Base-by-base conservation (phyloP, 2,329 filamentous ascomycete species). In the Grosmannia huntii region DNA sequence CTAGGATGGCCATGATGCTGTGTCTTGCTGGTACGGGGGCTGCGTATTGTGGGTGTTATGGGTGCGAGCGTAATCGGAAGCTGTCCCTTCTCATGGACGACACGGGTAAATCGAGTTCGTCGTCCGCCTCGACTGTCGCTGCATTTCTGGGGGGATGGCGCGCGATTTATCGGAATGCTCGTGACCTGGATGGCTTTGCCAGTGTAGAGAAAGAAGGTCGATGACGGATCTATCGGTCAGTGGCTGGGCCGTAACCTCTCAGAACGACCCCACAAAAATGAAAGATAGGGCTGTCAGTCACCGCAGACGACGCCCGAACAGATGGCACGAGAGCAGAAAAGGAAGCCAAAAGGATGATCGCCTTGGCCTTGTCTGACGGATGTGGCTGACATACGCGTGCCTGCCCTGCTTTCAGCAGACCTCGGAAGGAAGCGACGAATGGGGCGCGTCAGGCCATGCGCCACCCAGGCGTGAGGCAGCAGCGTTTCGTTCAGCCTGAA, bases 1-100 rank as follows among this genome's bases (percentile, higher is more conserved):
- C 72, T 70, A 75, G 73, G 57, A 57, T 57, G 48, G 58, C 38
- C 55, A 38, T 60, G 31, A 16, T n/a, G 51, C 23, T 46, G 21
- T 46, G 41, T 9, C 16, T 44, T 41, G 38, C 31, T 19, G 38
- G 38, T 5, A 41, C 16, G 23, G 21, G 25, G n/a, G n/a, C n/a
- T n/a, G 12, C 12, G 33, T 7, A 16, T 51, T 48, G 41, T 16
- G 49, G 4, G 36, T 38, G 16, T 38, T 27, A 28, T 9, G 9
- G 27, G 48, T 23, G n/a, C n/a, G 33, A 23, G 31, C 6, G 2
- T 33, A 5, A 33, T 28, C 31, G 11, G 31, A 36, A 44, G 41
- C 31, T n/a, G 31, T 27, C 11, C 25, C 31, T 33, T 19, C 48
- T 50, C 25, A 50, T 7, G 48, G 48, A 36, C 51, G 51, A 25